A percentile compares a stretch with the other conserved stretches of the same genome.
Evolutionary conservation across 2,329 filamentous ascomycete species (phyloP).

Genomic region (Fusarium sterilihyphosum): DNA sequence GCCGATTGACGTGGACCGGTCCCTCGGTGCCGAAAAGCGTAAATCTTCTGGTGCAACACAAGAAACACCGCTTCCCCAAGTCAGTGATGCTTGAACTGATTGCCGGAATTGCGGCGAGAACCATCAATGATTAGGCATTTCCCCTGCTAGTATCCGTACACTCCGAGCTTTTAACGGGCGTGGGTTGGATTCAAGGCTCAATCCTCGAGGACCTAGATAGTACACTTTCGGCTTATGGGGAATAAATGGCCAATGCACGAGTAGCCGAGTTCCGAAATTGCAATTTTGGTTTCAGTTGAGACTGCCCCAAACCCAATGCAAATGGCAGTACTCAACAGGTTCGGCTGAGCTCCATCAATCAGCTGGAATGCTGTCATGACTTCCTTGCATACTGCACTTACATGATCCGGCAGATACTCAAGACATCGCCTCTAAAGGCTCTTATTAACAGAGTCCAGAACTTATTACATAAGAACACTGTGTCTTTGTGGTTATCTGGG

Average conservation of each 20-base stretch:
- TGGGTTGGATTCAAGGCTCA: not conserved
- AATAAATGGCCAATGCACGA: fast-evolving
- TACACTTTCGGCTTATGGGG: not conserved
- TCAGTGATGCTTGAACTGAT: fast-evolving
- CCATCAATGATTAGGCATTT: fast-evolving
- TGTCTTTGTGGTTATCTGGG: not conserved
- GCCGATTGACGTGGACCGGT: not conserved
- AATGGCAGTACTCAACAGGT: fast-evolving
- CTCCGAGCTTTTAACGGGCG: not conserved
- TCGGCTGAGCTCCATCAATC: fast-evolving
- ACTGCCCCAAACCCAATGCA: not conserved
- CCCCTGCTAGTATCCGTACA: not conserved
- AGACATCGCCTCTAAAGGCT: fast-evolving
- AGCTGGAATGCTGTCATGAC: not conserved
- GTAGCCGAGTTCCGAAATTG: not conserved
- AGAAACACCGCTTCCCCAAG: fast-evolving
- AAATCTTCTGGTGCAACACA: fast-evolving
- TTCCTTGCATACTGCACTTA: not conserved
- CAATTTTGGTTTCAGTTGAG: not conserved
- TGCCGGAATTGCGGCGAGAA: not conserved
- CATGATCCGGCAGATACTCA: not conserved
- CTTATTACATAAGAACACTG: too few species aligned
- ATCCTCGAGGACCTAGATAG: not conserved
- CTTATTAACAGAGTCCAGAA: fast-evolving
- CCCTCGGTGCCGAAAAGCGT: not conserved